phyloP scores from a whole-genome alignment of 805 yeast species.

The Candida caryicola region DNA sequence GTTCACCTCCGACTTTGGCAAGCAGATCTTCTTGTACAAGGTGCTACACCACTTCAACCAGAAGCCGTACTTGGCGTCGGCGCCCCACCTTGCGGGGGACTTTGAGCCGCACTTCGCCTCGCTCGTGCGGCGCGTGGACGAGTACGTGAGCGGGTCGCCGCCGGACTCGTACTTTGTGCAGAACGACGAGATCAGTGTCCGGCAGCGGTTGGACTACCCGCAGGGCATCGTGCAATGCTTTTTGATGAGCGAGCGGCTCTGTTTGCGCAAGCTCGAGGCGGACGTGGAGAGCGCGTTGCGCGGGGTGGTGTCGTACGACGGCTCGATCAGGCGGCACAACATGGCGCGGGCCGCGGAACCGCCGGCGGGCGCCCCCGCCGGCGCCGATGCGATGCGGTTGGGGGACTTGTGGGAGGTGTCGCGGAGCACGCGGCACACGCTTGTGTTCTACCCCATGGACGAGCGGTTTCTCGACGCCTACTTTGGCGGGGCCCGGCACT shows the following conservation, averaged over 20 bases:
- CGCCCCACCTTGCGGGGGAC: constrained; percentile 1
- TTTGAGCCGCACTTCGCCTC: neutral
- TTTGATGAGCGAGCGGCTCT: constrained; percentile 10
- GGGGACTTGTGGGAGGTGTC: neutral
- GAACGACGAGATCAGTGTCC: constrained; percentile 5
- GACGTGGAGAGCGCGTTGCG: constrained; percentile 9
- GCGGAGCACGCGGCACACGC: neutral
- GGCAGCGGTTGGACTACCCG: constrained; percentile 8
- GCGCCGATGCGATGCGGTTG: neutral
- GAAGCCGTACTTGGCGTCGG: constrained; percentile 11
- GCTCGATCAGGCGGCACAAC: neutral
- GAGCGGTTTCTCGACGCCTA: neutral
- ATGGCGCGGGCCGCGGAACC: neutral
- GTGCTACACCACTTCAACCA: constrained; percentile 10
- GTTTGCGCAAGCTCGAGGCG: constrained; percentile 9
- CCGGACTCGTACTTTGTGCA: constrained; percentile 12
- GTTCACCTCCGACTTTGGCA: constrained; percentile 12
- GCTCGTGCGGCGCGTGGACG: neutral
- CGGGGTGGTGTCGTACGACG: constrained; percentile 8
- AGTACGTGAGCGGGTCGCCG: constrained; percentile 1
- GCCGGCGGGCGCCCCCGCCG: constrained; percentile 1
- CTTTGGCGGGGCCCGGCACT: neutral
- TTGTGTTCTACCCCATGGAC: neutral
- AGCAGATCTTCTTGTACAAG: constrained; percentile 10
- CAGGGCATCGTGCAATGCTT: constrained; percentile 14